phyloP scores from a whole-genome alignment of 139 green algal species.

The Ettlia oleoabundans region DNA sequence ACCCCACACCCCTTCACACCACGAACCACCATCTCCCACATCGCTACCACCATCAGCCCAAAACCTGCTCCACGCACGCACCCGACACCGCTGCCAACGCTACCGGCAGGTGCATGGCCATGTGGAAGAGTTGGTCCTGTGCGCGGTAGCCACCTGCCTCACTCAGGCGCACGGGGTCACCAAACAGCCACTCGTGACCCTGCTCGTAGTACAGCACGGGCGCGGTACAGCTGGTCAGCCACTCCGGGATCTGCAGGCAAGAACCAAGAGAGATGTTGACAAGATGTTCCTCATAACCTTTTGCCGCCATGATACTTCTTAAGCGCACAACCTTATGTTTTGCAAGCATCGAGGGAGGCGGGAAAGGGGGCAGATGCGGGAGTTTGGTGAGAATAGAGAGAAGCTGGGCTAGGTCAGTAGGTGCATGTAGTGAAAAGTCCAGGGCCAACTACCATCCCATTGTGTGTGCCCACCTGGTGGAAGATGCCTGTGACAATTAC shows the following conservation, averaged over 20 bases:
- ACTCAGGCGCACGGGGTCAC: conserved; percentile 67
- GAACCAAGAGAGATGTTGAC: neutral
- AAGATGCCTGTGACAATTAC: conserved; percentile 78
- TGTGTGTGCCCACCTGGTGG: conserved; percentile 62
- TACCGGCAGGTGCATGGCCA: conserved; percentile 70
- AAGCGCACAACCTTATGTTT: too few species aligned
- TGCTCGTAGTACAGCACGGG: conserved; percentile 78
- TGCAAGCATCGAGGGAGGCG: too few species aligned
- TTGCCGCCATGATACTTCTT: neutral
- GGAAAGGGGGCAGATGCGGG: too few species aligned
- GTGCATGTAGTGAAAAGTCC: neutral
- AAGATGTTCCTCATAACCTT: neutral
- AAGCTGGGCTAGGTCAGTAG: neutral
- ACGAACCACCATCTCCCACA: neutral
- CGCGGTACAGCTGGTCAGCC: conserved; percentile 59
- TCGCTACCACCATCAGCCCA: too few species aligned
- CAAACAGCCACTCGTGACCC: conserved; percentile 81
- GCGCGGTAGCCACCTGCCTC: conserved; percentile 40
- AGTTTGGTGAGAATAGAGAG: too few species aligned
- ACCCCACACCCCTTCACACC: neutral
- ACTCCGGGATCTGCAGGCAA: conserved; percentile 65
- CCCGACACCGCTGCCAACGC: conserved; percentile 64
- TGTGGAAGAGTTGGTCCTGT: conserved; percentile 73
- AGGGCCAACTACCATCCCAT: too few species aligned
- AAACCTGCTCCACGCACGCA: neutral